Evolutionary conservation across 2,329 filamentous ascomycete species (phyloP).

Genomic region (Monosporascus cannonballus): DNA sequence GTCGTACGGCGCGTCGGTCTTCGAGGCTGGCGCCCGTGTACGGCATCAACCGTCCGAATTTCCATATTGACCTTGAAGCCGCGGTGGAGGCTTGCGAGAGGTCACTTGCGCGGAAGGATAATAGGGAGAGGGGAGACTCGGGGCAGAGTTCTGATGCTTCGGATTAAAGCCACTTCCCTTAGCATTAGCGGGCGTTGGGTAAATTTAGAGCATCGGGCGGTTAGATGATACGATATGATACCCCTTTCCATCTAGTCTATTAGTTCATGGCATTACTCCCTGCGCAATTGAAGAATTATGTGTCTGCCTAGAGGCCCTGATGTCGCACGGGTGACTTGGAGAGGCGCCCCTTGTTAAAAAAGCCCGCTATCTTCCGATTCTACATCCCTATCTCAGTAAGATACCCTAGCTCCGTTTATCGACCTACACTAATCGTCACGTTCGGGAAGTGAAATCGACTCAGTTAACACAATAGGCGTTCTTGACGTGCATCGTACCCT

Average conservation of each 20-base stretch:
- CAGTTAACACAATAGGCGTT: too few relatives aligned
- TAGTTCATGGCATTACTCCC: background rate
- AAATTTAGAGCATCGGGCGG: background rate
- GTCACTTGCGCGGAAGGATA: background rate
- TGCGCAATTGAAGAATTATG: background rate
- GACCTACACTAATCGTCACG: too few relatives aligned
- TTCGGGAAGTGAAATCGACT: too few relatives aligned
- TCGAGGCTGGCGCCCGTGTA: conserved; percentile 24
- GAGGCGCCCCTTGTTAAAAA: too few relatives aligned
- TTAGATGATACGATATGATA: background rate
- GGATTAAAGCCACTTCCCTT: background rate
- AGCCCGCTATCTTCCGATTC: too few relatives aligned
- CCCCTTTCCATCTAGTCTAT: background rate
- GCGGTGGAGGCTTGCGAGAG: conserved; percentile 27
- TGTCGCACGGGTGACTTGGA: background rate
- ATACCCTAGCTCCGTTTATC: too few relatives aligned
- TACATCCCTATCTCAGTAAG: too few relatives aligned
- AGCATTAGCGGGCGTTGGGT: background rate
- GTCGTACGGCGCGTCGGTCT: background rate
- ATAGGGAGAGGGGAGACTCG: background rate
- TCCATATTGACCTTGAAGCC: conserved; percentile 39
- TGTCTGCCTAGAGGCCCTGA: background rate
- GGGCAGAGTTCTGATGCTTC: background rate
- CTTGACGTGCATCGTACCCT: too few relatives aligned
- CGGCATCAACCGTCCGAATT: conserved; percentile 40